These are phyloP conservation scores for Psilocybe azurescens DNA, from an alignment of 768 basidiomycete genomes.

Conservation along the genomic window DNA sequence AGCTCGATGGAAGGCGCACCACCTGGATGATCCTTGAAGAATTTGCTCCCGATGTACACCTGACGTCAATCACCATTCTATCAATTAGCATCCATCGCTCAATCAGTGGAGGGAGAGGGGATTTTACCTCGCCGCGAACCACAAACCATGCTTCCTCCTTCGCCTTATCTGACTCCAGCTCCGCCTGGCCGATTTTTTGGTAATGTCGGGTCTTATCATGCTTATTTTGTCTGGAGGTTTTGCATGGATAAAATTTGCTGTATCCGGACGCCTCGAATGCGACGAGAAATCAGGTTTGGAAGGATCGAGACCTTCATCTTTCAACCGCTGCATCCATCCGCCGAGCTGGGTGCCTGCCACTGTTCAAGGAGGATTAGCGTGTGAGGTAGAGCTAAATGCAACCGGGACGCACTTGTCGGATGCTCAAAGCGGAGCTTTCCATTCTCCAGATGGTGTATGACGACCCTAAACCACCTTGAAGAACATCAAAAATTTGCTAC, in stretches of 20 bases:
- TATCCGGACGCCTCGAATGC: background rate
- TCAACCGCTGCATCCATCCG: constrained; percentile 70
- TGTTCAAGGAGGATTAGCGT: background rate
- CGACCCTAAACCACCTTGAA: constrained; percentile 62
- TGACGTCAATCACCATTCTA: constrained; percentile 1
- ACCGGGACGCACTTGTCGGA: constrained; percentile 43
- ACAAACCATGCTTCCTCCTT: constrained; percentile 53
- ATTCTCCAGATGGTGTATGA: constrained; percentile 41
- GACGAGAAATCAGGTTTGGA: constrained; percentile 43
- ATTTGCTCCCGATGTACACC: constrained; percentile 58
- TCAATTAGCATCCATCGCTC: background rate
- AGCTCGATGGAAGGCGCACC: constrained; percentile 59
- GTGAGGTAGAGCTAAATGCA: background rate
- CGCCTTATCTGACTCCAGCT: constrained; percentile 43
- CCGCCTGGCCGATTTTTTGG: constrained; percentile 47
- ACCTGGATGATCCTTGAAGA: constrained; percentile 62
- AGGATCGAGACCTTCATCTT: constrained; percentile 48
- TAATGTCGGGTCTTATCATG: constrained; percentile 52
- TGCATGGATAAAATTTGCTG: background rate
- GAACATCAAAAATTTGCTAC: background rate
- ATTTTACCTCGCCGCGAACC: constrained; percentile 47
- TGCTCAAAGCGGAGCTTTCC: constrained; percentile 57
- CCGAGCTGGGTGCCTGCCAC: constrained; percentile 49
- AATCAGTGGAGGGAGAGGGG: background rate
- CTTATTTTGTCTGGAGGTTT: constrained; percentile 26